A percentile compares a stretch with the other conserved stretches of the same genome.
phyloP scores from a whole-genome alignment of 495 filamentous ascomycete species.

The Aspergillus mulundensis region DNA sequence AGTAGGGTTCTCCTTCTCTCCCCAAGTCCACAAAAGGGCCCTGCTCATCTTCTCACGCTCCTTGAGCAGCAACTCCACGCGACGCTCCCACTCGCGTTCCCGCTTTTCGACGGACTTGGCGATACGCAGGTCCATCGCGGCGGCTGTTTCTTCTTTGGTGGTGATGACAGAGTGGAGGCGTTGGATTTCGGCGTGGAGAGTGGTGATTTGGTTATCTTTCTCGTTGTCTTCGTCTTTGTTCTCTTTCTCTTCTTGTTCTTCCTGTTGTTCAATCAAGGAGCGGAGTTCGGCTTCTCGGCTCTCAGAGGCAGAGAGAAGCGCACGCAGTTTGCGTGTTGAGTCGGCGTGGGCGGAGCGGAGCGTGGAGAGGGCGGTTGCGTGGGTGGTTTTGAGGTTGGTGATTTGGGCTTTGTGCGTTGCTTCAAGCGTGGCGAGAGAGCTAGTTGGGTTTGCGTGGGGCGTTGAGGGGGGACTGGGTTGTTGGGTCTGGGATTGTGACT shows the following conservation, averaged over 20 bases:
- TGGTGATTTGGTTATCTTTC: conserved; percentile 16
- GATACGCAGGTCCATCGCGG: conserved; percentile 39
- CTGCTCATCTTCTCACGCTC: conserved; percentile 54
- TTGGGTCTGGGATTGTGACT: conserved; percentile 31
- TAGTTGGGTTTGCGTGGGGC: conserved; percentile 15
- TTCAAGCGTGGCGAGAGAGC: conserved; percentile 22
- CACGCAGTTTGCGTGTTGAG: conserved; percentile 38
- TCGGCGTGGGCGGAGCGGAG: conserved; percentile 42
- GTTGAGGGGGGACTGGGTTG: conserved; percentile 22
- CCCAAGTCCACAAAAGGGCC: conserved; percentile 47
- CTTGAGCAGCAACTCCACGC: conserved; percentile 50
- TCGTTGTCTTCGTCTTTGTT: not conserved
- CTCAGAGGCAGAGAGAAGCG: conserved; percentile 37
- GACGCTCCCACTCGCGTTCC: conserved; percentile 49
- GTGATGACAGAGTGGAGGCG: conserved; percentile 34
- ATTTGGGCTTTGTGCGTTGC: conserved; percentile 38
- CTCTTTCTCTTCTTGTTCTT: conserved; percentile 5
- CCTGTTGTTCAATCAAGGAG: conserved; percentile 32
- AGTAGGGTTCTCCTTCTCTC: conserved; percentile 39
- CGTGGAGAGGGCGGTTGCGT: conserved; percentile 35
- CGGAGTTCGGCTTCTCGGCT: conserved; percentile 42
- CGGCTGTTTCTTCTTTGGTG: conserved; percentile 40
- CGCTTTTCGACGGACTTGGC: conserved; percentile 43
- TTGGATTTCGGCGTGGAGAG: conserved; percentile 32
- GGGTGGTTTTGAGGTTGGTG: conserved; percentile 34